phyloP scores from a whole-genome alignment of 1,284 basidiomycete genomes.

The Cryptococcus amylolentus region DNA sequence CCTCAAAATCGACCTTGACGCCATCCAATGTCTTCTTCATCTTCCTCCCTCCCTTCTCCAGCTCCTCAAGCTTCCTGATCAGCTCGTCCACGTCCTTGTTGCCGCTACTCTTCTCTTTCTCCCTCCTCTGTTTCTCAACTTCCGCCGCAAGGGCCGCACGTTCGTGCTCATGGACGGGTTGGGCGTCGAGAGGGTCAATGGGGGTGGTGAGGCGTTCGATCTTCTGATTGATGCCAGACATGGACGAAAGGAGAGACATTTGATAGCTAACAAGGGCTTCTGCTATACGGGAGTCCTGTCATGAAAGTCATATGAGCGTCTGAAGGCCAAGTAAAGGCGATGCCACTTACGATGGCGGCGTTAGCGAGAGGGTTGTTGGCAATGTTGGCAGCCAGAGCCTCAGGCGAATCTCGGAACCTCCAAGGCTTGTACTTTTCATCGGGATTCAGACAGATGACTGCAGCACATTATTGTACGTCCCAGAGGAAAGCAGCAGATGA shows the following conservation, averaged over 20 bases:
- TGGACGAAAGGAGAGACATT: slow-evolving; percentile 38
- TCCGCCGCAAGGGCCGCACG: background rate
- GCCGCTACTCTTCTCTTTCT: slow-evolving; percentile 10
- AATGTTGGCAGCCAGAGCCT: slow-evolving; percentile 33
- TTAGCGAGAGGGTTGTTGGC: slow-evolving; percentile 5
- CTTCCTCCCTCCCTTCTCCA: slow-evolving; percentile 23
- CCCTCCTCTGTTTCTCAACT: background rate
- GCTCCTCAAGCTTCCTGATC: slow-evolving; percentile 16
- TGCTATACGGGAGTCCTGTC: slow-evolving; percentile 39
- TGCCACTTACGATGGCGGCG: slow-evolving; percentile 19
- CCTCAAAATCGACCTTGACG: slow-evolving; percentile 21
- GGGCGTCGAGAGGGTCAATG: slow-evolving; percentile 3
- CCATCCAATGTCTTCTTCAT: slow-evolving; percentile 21
- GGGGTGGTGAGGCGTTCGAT: slow-evolving; percentile 18
- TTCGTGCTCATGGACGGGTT: slow-evolving; percentile 13
- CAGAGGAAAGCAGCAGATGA: slow-evolving; percentile 1
- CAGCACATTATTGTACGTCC: background rate
- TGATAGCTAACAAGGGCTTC: slow-evolving; percentile 49
- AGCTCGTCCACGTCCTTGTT: slow-evolving; percentile 22
- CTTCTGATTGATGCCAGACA: slow-evolving; percentile 30
- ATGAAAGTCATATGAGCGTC: background rate
- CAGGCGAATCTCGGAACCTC: slow-evolving; percentile 45
- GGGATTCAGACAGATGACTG: slow-evolving; percentile 49
- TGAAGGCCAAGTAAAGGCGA: background rate
- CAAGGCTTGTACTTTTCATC: slow-evolving; percentile 44